Evolutionary conservation across 768 basidiomycete species (phyloP).

Genomic region (Lentinula guzmanii): DNA sequence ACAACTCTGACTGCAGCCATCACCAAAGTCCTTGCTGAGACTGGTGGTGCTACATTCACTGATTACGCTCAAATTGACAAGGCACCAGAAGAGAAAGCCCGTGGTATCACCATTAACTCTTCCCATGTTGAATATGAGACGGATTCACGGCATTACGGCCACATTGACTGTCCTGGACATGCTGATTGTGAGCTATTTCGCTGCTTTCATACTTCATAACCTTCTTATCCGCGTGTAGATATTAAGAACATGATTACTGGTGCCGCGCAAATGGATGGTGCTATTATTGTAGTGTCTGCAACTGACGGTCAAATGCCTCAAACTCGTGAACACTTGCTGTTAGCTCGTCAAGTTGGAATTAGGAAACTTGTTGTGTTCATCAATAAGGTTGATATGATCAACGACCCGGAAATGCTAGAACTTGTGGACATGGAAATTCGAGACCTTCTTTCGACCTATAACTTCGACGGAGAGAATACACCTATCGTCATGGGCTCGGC

Average conservation of each 20-base stretch:
- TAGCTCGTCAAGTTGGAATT: constrained; percentile 97
- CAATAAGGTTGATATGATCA: constrained; percentile 97
- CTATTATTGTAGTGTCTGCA: constrained; percentile 94
- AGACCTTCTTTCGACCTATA: constrained; percentile 85
- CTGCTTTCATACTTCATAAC: constrained; percentile 5
- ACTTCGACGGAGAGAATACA: constrained; percentile 95
- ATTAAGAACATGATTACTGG: constrained; percentile 99
- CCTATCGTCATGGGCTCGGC: constrained; percentile 99
- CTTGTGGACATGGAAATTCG: constrained; percentile 99
- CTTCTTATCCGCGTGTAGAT: constrained; percentile 36
- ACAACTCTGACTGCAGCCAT: constrained; percentile 95
- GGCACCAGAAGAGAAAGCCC: constrained; percentile 98
- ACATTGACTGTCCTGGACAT: constrained; percentile 97
- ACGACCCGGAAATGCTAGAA: constrained; percentile 97
- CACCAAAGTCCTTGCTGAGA: constrained; percentile 82
- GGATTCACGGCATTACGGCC: constrained; percentile 82
- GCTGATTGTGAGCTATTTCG: constrained; percentile 69
- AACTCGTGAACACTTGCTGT: constrained; percentile 94
- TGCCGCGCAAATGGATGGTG: constrained; percentile 96
- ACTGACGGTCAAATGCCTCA: constrained; percentile 99
- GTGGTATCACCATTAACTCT: constrained; percentile 99
- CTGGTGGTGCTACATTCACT: constrained; percentile 80
- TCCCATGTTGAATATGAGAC: constrained; percentile 99
- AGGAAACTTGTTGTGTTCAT: constrained; percentile 98
- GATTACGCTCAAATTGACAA: constrained; percentile 98